phyloP scores from a whole-genome alignment of 2,329 filamentous ascomycete genomes.

The Pezizomycotina sp. region DNA sequence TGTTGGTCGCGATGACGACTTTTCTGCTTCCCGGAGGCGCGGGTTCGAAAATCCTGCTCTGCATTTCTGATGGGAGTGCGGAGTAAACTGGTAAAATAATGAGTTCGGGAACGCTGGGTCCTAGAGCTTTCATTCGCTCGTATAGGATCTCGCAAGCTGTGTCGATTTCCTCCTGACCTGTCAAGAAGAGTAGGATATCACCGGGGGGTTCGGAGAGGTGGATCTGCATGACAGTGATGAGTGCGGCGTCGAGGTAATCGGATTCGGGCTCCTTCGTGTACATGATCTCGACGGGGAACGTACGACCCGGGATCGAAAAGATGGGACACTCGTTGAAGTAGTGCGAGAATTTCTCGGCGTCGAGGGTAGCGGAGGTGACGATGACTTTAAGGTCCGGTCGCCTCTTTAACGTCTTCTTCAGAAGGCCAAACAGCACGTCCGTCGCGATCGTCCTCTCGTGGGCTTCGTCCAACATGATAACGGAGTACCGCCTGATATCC shows the following conservation, averaged over 20 bases:
- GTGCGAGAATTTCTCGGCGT: constrained; percentile 90
- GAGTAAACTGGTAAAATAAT: constrained; percentile 94
- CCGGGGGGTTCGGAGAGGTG: constrained; percentile 82
- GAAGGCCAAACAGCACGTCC: constrained; percentile 79
- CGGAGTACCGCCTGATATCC: constrained; percentile 73
- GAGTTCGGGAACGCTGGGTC: constrained; percentile 76
- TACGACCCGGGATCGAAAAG: constrained; percentile 87
- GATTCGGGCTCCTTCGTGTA: constrained; percentile 90
- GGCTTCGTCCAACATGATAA: constrained; percentile 95
- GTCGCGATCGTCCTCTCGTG: constrained; percentile 95
- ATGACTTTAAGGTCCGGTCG: constrained; percentile 84
- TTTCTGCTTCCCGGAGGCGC: constrained; percentile 73
- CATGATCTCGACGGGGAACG: constrained; percentile 88
- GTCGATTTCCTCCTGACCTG: constrained; percentile 95
- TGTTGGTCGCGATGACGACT: constrained; percentile 95
- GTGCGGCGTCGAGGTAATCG: constrained; percentile 81
- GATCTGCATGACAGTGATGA: constrained; percentile 98
- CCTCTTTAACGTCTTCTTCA: constrained; percentile 68
- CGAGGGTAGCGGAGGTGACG: constrained; percentile 87
- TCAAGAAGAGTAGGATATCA: constrained; percentile 92
- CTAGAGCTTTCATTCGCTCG: constrained; percentile 91
- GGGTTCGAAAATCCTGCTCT: constrained; percentile 86
- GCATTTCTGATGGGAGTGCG: constrained; percentile 80
- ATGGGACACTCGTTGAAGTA: constrained; percentile 96
- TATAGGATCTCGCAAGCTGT: constrained; percentile 81